Conservation (phyloP, 345 rosid species). For the Eutrema yunnanense region DNA sequence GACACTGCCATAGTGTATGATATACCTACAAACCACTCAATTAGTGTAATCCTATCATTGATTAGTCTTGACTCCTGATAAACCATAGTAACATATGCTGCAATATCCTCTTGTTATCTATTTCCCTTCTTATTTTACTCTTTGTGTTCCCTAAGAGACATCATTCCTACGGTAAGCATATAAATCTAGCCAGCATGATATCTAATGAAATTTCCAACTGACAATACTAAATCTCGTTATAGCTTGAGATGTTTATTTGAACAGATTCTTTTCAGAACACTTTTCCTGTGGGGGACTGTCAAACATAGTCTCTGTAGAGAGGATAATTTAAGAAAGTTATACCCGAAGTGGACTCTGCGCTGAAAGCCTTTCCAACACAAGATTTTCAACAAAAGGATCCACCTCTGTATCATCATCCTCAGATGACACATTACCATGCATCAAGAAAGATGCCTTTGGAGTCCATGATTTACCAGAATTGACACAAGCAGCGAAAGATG, state of each 20-base stretch:
- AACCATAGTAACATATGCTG: background rate
- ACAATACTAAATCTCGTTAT: background rate
- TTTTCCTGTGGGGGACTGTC: background rate
- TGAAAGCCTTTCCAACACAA: conserved; percentile 92
- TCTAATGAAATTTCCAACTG: background rate
- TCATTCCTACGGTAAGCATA: background rate
- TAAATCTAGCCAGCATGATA: background rate
- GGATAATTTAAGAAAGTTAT: conserved; percentile 20
- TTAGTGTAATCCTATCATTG: background rate
- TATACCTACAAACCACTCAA: too few species aligned
- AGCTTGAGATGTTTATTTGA: conserved; percentile 6
- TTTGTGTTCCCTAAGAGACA: background rate
- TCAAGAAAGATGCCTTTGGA: conserved; percentile 54
- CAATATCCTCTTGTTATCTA: background rate
- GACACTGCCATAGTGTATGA: too few species aligned
- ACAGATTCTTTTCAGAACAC: background rate
- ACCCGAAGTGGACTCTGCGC: conserved; percentile 93
- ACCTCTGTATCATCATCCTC: conserved; percentile 41
- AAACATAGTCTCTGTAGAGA: conserved; percentile 1
- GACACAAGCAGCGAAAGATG: conserved; percentile 79
- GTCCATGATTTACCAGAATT: conserved; percentile 85
- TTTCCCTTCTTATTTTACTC: background rate
- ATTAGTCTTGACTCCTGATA: background rate
- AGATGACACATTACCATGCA: conserved; percentile 52
- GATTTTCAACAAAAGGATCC: conserved; percentile 89